Base-by-base conservation (phyloP, 2,329 filamentous ascomycete genomes). In the Pseudopyrenochaeta lycopersici region DNA sequence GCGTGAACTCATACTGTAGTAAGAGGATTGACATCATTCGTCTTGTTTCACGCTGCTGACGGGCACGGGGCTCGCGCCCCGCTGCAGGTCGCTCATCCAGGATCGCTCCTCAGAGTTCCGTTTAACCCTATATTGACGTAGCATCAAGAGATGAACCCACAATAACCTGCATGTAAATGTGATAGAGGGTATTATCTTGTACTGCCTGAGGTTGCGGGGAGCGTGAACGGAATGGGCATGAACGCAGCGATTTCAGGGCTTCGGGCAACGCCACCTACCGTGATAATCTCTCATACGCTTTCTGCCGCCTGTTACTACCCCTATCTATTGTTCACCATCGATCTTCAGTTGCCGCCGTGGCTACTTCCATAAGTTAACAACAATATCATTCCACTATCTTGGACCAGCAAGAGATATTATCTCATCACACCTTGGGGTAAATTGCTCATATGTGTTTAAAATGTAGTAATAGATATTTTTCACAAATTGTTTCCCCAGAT, bases 101-200 rank as follows among this genome's bases (percentile, higher is more conserved):
- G 42, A 27, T 49, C 23, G 21, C n/a, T 40, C 45, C 36, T 42
- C 36, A 45, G 35, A 52, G 2, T 27, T 33, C 35, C 27, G 38
- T 49, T 56, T 49, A 49, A 40, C 38, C 46, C 29, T 41, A 52
- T 48, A 58, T 58, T 49, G 45, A 48, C 27, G 35, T 33, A 44
- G 41, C 39, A 39, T 17, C 15, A 10, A 15, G 21, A 51, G n/a
- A 42, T 54, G 40, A 46, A 52, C 15, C 20, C 39, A 36, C 17
- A 44, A 15, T 17, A 17, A 35, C 18, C 27, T 52, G 41, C 18
- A 46, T 43, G 31, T 30, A 10, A n/a, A 7, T 10, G 11, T 31
- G 20, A 9, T 14, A 40, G 20, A 17, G 35, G 20, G 21, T 7
- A n/a, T 4, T 6, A 18, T 21, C n/a, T n/a, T 20, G 31, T 14